Evolutionary conservation across 108 stramenopile species (phyloP), one percentile per base, ranked within the genome.

Genomic region (Parietichytrium sp.): DNA sequence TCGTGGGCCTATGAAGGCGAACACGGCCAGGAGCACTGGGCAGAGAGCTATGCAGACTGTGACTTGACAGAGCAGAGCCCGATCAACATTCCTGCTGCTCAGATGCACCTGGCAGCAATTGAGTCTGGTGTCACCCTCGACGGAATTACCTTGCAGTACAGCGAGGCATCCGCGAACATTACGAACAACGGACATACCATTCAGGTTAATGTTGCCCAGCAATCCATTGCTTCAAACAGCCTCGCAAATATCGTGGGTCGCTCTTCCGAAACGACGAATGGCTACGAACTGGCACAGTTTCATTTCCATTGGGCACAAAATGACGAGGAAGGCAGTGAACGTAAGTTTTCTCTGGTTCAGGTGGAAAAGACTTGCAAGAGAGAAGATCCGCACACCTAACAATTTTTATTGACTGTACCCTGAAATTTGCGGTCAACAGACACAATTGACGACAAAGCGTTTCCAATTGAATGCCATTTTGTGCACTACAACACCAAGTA

Each of bases 301-400:
- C 61, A 72, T 42, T 72, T 72, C 61, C 61, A 72, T 42, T 72
- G 61, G 61, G 61, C 61, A 6, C n/a, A 23, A 16, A 45, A 45
- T n/a, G 45, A 12, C 61, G 61, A 42, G 13, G 36, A 72, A 16
- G 61, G 61, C 42, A 72, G 61, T 25, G 61, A 72, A 42, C 61
- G n/a, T n/a, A n/a, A n/a, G n/a, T n/a, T n/a, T n/a, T n/a, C n/a
- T n/a, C n/a, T n/a, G n/a, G n/a, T n/a, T n/a, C n/a, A n/a, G n/a
- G n/a, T n/a, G n/a, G n/a, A n/a, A n/a, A n/a, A n/a, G n/a, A n/a
- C n/a, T n/a, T n/a, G n/a, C n/a, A n/a, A n/a, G n/a, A n/a, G n/a
- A n/a, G n/a, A n/a, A n/a, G n/a, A n/a, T n/a, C n/a, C n/a, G n/a
- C n/a, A n/a, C n/a, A n/a, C n/a, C n/a, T n/a, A n/a, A n/a, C n/a